Evolutionary conservation across 371 early-diverging fungal genomes (phyloP).

Genomic region (Choanephora cucurbitarum): DNA sequence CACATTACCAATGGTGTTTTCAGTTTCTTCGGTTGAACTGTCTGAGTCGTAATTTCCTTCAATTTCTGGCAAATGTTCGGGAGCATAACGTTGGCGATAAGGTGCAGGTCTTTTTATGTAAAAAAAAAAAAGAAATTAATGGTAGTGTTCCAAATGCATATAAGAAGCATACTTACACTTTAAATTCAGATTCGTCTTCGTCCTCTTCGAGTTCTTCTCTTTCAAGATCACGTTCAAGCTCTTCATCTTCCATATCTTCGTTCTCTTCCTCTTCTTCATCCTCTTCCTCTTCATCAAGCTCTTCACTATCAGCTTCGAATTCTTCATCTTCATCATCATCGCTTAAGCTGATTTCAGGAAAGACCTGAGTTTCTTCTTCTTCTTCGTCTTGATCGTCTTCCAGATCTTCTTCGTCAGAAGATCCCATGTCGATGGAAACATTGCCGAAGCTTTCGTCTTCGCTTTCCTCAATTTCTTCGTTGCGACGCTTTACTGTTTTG

Average conservation of each 20-base stretch:
- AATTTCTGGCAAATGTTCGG: slow-evolving; percentile 76
- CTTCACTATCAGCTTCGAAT: slow-evolving; percentile 29
- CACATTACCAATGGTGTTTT: slow-evolving; percentile 89
- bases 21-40: slow-evolving; percentile 85
- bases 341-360: slow-evolving; percentile 44
- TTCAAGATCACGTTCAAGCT: slow-evolving; percentile 26
- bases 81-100: slow-evolving; percentile 33
- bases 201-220: slow-evolving; percentile 50
- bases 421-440: slow-evolving; percentile 49
- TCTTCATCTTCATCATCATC: slow-evolving; percentile 39
- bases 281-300: slow-evolving; percentile 50
- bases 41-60: slow-evolving; percentile 91
- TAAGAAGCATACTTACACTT: slow-evolving; percentile 13
- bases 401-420: slow-evolving; percentile 52
- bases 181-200: slow-evolving; percentile 44
- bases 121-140: slow-evolving; percentile 11
- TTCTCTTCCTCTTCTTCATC: slow-evolving; percentile 50
- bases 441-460: slow-evolving; percentile 51
- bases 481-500: slow-evolving; percentile 19
- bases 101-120: slow-evolving; percentile 22
- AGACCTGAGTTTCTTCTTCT: slow-evolving; percentile 45
- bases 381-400: slow-evolving; percentile 24
- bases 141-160: neutral
- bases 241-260: slow-evolving; percentile 34
- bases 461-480: slow-evolving; percentile 35